Evolutionary conservation across 2,329 filamentous ascomycete genomes (phyloP), one percentile per base, ranked within the genome.

Genomic region (Ophiostoma ulmi): DNA sequence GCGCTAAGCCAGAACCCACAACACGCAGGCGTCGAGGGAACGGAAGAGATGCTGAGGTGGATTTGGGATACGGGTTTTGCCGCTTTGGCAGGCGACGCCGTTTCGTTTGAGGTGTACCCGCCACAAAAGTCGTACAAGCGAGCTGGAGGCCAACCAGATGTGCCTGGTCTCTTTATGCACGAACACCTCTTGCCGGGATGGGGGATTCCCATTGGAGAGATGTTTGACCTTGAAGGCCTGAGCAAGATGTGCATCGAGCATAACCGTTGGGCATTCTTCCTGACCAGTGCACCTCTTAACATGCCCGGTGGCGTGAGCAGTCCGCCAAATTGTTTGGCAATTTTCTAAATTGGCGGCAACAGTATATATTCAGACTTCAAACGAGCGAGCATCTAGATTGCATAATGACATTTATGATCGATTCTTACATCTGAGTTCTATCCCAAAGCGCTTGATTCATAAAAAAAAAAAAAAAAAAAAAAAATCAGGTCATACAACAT

Each of bases 201-300:
- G 72, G 72, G 72, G 7, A 41, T 73, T 26, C 72, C 72, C 6
- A 55, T 73, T 1, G 72, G 72, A 17, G 72, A 73, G 39, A 38
- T 73, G 63, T 72, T 72, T 35, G 72, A 73, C 48, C 70, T 73
- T 5, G 72, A 73, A 52, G 66, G 22, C 14, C 44, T 73, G 35
- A 70, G 69, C 31, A 35, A 38, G 14, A 67, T 70, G 61, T 72
- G 71, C 38, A 86, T 86, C 72, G 80, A 83, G 72, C 80, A 81
- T 6, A 80, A 79, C 14, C 76, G 82, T 17, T 85, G 82, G 80
- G 78, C 77, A 0, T 86, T 86, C 72, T 86, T 86, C 72, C 76
- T 86, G 26, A 80, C 80, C 1, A 83, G 81, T 26, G 41, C 72
- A 17, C 70, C 72, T 7, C 61, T 72, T 1, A 72, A 72, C 20